phyloP scores from a whole-genome alignment of 169 alveolate genomes.

The Sarcocystis neurona region DNA sequence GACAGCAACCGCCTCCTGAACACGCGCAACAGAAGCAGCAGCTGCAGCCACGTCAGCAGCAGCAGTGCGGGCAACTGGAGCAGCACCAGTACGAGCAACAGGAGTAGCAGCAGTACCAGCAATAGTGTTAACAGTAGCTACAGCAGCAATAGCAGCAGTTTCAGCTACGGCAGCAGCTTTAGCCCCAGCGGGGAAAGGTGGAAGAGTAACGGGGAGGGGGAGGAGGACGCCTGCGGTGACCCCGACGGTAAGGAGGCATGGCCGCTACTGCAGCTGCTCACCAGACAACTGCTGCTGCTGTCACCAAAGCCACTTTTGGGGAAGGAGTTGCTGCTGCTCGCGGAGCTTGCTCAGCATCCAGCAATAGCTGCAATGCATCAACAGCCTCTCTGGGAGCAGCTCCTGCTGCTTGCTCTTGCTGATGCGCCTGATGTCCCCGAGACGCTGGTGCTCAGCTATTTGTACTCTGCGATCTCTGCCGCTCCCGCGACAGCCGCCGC shows the following conservation, averaged over 20 bases:
- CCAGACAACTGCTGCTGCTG: constrained; percentile 1
- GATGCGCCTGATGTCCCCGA: constrained; percentile 24
- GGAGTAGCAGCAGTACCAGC: constrained; percentile 41
- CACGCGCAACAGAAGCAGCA: no score
- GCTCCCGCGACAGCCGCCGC: constrained; percentile 33
- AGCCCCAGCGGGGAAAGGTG: neutral
- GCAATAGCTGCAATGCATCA: neutral
- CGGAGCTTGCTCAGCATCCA: neutral
- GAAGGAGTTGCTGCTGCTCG: neutral
- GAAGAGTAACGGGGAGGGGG: no score
- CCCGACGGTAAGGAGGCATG: neutral
- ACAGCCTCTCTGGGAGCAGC: constrained; percentile 36
- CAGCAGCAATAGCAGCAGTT: constrained; percentile 23
- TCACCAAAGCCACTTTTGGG: neutral
- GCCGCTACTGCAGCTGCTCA: constrained; percentile 47
- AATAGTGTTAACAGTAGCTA: no score
- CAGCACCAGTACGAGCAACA: no score
- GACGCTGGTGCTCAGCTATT: neutral
- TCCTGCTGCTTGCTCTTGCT: constrained; percentile 19
- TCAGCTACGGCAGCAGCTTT: constrained; percentile 19
- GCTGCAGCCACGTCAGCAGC: no score
- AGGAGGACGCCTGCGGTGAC: neutral
- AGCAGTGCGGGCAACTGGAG: no score
- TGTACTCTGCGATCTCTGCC: neutral
- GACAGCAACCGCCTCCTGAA: neutral